phyloP scores from a whole-genome alignment of 176 grass and related monocot genomes.

The Chloris gayana region DNA sequence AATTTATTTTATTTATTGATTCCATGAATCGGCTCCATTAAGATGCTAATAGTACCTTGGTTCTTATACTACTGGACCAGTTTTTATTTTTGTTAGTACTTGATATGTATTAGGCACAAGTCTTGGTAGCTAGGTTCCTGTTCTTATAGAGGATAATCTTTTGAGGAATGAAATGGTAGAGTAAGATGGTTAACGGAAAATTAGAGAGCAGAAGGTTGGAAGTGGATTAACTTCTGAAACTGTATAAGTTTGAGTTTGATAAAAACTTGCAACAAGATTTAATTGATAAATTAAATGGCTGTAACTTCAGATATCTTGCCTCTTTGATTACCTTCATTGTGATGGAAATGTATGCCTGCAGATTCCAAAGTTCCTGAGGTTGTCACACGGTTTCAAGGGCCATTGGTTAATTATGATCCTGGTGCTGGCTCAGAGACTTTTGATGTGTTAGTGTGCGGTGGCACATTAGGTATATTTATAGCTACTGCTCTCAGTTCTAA shows the following conservation, averaged over 20 bases:
- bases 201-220: not conserved
- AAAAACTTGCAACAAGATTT: constrained; percentile 5
- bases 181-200: not conserved
- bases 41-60: not conserved
- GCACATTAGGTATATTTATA: constrained; percentile 93
- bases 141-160: not conserved
- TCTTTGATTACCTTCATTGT: constrained; percentile 16
- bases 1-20: not conserved
- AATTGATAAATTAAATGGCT: not conserved
- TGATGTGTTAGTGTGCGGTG: constrained; percentile 93
- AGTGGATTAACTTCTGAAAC: not conserved
- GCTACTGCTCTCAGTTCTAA: constrained; percentile 86
- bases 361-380: constrained; percentile 66
- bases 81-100: not conserved
- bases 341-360: constrained; percentile 42
- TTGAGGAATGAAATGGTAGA: not conserved
- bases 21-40: not conserved
- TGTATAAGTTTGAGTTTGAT: not conserved
- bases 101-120: not conserved
- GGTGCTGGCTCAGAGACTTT: constrained; percentile 46
- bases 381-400: constrained; percentile 59
- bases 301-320: not conserved
- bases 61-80: not conserved
- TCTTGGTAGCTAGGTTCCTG: not conserved
- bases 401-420: constrained; percentile 37